A percentile compares a stretch with the other conserved stretches of the same genome.
These are phyloP conservation scores for Monosporascus sp. DNA, from an alignment of 2,329 filamentous ascomycete species.

Conservation along the genomic window DNA sequence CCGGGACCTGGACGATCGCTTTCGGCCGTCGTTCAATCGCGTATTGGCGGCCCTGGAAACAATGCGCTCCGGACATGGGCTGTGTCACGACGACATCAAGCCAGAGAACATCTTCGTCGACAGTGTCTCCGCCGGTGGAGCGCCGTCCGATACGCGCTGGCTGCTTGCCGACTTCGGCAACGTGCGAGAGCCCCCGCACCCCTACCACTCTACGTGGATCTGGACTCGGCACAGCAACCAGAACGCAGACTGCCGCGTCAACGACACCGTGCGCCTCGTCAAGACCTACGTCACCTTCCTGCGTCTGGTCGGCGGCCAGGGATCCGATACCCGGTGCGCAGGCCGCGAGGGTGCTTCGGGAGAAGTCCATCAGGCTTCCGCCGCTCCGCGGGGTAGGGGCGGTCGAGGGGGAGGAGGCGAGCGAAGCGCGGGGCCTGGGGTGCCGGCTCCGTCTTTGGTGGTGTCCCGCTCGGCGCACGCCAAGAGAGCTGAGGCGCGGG, in stretches of 20 bases:
- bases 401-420: too few relatives aligned
- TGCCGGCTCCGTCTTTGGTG: neutral
- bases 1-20: conserved; percentile 24
- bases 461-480: neutral
- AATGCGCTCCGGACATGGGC: conserved; percentile 19
- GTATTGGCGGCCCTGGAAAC: conserved; percentile 20
- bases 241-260: conserved; percentile 25
- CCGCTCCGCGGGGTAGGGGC: neutral
- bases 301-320: conserved; percentile 2
- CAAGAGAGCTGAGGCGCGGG: neutral
- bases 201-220: conserved; percentile 25
- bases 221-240: conserved; percentile 26
- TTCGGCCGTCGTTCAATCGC: conserved; percentile 23
- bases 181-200: conserved; percentile 22
- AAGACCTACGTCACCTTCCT: conserved; percentile 27
- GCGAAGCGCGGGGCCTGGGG: too few relatives aligned
- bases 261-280: conserved; percentile 27
- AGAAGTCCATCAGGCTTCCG: neutral
- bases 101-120: conserved; percentile 26
- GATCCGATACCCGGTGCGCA: neutral
- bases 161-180: conserved; percentile 29
- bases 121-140: neutral
- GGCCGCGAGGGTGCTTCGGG: neutral
- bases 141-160: conserved; percentile 18
- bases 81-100: conserved; percentile 31